These are phyloP conservation scores for Syncephalastrum monosporum DNA, from an alignment of 371 early-diverging fungal genomes.

Conservation along the genomic window DNA sequence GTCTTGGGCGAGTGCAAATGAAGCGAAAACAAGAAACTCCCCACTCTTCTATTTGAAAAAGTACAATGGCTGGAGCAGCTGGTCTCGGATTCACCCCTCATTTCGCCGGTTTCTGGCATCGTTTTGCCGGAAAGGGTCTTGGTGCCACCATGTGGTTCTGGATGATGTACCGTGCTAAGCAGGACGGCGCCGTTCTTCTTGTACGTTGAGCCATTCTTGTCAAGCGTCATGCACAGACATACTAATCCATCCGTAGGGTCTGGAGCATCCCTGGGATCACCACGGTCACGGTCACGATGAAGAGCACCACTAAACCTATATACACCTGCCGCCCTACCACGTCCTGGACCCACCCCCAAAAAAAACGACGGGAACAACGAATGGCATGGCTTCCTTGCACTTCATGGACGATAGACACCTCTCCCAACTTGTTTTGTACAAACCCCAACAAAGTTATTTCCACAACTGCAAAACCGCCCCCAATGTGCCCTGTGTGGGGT, in stretches of 20 bases:
- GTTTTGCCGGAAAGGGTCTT: slow-evolving; percentile 51
- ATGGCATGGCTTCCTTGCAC: too few relatives aligned
- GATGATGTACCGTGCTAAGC: slow-evolving; percentile 86
- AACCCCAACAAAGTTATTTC: too few relatives aligned
- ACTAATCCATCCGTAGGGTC: slow-evolving; percentile 40
- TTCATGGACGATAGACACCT: too few relatives aligned
- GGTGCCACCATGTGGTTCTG: slow-evolving; percentile 86
- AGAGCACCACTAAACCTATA: slow-evolving; percentile 48
- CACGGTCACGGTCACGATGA: slow-evolving; percentile 52
- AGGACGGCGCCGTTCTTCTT: slow-evolving; percentile 75
- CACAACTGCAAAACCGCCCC: too few relatives aligned
- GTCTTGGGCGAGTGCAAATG: too few relatives aligned
- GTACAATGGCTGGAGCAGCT: slow-evolving; percentile 42
- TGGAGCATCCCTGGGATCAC: slow-evolving; percentile 75
- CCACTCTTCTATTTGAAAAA: slow-evolving; percentile 6
- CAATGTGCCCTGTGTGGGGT: too few relatives aligned
- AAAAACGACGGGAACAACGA: too few relatives aligned
- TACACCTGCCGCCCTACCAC: neutral
- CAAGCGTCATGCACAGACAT: neutral
- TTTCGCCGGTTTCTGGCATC: slow-evolving; percentile 46
- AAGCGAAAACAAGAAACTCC: slow-evolving; percentile 9
- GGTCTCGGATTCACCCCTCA: slow-evolving; percentile 54
- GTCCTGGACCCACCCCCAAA: too few relatives aligned
- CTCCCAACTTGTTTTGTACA: too few relatives aligned
- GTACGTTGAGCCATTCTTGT: slow-evolving; percentile 42